Percentiles rank a stretch among this genome's conserved stretches.
Conservation (phyloP, 495 filamentous ascomycete species). For the Penicillium diatomitis region DNA sequence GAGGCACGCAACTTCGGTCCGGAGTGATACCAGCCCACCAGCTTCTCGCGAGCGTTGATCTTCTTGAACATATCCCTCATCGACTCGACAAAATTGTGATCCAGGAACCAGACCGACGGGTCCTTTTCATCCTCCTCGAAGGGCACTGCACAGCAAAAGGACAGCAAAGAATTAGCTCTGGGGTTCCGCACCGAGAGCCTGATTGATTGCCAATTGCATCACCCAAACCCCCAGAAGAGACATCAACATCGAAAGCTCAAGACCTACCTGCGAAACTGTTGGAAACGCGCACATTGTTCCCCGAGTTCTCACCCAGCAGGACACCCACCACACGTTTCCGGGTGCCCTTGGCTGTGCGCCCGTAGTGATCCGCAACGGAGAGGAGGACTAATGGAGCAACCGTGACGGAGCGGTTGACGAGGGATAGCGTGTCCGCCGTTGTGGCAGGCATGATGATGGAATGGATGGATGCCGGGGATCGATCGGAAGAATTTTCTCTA, state of each 20-base stretch:
- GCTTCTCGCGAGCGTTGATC: constrained; percentile 96
- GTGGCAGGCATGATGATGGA: constrained; percentile 73
- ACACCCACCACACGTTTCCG: constrained; percentile 94
- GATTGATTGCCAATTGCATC: too few relatives aligned
- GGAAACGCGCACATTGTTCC: constrained; percentile 89
- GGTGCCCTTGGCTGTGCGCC: constrained; percentile 80
- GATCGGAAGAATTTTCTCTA: background rate
- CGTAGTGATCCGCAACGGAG: constrained; percentile 97
- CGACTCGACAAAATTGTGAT: constrained; percentile 98
- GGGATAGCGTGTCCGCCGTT: constrained; percentile 85
- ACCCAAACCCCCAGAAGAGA: background rate
- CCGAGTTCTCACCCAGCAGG: constrained; percentile 88
- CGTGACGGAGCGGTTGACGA: constrained; percentile 87
- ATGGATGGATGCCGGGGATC: constrained; percentile 3
- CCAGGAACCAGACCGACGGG: constrained; percentile 96
- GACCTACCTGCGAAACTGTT: constrained; percentile 93
- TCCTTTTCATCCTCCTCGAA: constrained; percentile 99
- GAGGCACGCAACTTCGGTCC: constrained; percentile 94
- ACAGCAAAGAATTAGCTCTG: too few relatives aligned
- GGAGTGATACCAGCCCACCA: constrained; percentile 99
- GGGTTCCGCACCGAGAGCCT: too few relatives aligned
- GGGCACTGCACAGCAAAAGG: constrained; percentile 50
- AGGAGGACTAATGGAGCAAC: constrained; percentile 97
- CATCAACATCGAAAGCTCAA: constrained; percentile 4
- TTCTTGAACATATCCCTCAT: constrained; percentile 99